Evolutionary conservation across 805 yeast species (phyloP), one percentile per base, ranked within the genome.

Genomic region (Vanderwaltozyma polyspora): DNA sequence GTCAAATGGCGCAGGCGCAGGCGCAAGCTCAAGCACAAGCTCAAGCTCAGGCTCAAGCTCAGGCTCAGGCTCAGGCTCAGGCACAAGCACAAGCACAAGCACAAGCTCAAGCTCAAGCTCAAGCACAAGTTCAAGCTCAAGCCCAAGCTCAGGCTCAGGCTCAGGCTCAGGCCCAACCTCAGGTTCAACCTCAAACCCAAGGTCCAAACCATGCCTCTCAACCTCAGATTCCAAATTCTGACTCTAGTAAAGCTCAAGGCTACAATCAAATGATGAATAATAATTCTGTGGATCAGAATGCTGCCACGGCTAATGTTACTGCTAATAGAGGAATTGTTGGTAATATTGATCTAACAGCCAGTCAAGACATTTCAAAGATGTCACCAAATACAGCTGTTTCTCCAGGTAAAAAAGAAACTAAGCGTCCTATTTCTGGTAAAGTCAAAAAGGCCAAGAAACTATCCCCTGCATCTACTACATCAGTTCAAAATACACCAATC

Each of bases 71-170:
- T 0, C 42, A 29, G 25, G 37, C 33, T 26, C 37, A 39, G 14
- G 37, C 33, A 3, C 41, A 40, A 30, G 41, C 40, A 2, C 36
- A 40, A 27, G 31, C 29, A 6, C 38, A 28, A 16, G 34, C 32
- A 5, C 36, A 29, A 13, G 36, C 34, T 4, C 36, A 31, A 25
- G 42, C 38, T 2, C 35, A 26, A 21, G 32, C 32, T 13, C 37
- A 34, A 17, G 37, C 37, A 4, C 37, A 29, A 21, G 31, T 25
- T 2, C 29, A 34, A 21, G 31, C 36, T 7, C 28, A 32, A 12
- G 33, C 28, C 3, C 31, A 32, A 23, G 33, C 32, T 8, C 33
- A 31, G 15, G 29, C 25, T 2, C 38, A 29, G 25, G 30, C 29
- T 16, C 38, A 35, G 14, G 40, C 35, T 19, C 40, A 35, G 21